phyloP scores from a whole-genome alignment of 495 filamentous ascomycete genomes.

The Neurospora africana region DNA sequence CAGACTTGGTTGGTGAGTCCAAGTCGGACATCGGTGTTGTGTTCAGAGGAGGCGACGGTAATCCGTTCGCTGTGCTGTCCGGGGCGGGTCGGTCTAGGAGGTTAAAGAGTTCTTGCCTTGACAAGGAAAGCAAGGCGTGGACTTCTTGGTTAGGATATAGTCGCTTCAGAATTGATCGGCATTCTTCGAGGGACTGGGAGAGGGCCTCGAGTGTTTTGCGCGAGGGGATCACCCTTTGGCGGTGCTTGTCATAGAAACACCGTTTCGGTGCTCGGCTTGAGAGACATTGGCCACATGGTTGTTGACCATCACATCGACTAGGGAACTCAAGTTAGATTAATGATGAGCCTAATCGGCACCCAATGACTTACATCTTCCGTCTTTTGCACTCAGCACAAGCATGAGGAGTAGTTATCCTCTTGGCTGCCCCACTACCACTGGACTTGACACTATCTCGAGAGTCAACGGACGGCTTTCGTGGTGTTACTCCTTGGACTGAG shows the following conservation, averaged over 20 bases:
- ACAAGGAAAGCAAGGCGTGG: conserved; percentile 39
- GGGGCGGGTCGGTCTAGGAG: conserved; percentile 36
- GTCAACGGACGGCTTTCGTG: conserved; percentile 35
- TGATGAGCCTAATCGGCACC: neutral
- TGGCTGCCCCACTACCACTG: conserved; percentile 27
- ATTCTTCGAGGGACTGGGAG: conserved; percentile 48
- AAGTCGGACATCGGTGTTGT: conserved; percentile 32
- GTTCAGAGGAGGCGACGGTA: conserved; percentile 34
- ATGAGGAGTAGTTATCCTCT: conserved; percentile 47
- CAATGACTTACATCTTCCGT: conserved; percentile 40
- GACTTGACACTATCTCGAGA: conserved; percentile 35
- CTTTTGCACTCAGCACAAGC: conserved; percentile 51
- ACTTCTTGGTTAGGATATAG: conserved; percentile 44
- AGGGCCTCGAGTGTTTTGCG: conserved; percentile 49
- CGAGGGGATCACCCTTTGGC: conserved; percentile 47
- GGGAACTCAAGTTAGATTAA: conserved; percentile 15
- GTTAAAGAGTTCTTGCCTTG: conserved; percentile 40
- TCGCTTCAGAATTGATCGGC: conserved; percentile 43
- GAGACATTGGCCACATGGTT: conserved; percentile 48
- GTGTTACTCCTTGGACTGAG: conserved; percentile 37
- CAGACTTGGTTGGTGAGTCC: conserved; percentile 33
- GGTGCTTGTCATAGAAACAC: conserved; percentile 51
- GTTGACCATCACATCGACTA: conserved; percentile 47
- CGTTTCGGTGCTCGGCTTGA: conserved; percentile 46
- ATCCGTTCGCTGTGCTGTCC: conserved; percentile 29